Evolutionary conservation across 1,284 basidiomycete genomes (phyloP).

Genomic region (Phellopilus nigrolimitatus): DNA sequence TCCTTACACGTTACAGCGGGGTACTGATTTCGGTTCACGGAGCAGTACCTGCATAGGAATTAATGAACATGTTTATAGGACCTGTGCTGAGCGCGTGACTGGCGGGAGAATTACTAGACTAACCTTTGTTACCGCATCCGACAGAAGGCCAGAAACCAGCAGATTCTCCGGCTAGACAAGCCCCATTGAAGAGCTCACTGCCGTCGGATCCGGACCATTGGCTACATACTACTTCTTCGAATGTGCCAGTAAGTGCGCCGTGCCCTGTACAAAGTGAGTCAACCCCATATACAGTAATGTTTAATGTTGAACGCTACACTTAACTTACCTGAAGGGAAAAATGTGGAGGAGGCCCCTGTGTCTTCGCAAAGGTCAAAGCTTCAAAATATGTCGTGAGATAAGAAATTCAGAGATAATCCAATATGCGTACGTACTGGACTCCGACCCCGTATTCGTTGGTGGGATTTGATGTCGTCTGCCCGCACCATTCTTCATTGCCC

Average conservation of each 20-base stretch:
- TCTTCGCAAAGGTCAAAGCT: constrained; percentile 61
- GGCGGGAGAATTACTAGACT: neutral
- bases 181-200: constrained; percentile 14
- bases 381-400: constrained; percentile 1
- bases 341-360: constrained; percentile 44
- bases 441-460: constrained; percentile 41
- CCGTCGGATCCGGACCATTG: constrained; percentile 21
- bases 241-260: constrained; percentile 19
- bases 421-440: constrained; percentile 40
- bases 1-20: neutral
- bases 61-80: neutral
- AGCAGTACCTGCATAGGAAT: constrained; percentile 15
- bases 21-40: constrained; percentile 2
- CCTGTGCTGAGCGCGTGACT: neutral
- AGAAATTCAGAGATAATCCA: neutral
- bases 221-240: constrained; percentile 19
- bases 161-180: constrained; percentile 19
- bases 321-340: constrained; percentile 47
- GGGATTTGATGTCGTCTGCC: constrained; percentile 39
- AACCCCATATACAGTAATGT: neutral
- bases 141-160: constrained; percentile 18
- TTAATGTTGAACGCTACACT: neutral
- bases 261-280: constrained; percentile 8
- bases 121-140: constrained; percentile 20
- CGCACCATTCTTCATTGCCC: constrained; percentile 51